Evolutionary conservation across 2,329 filamentous ascomycete genomes (phyloP).

Genomic region (Fusarium pseudonygamai): DNA sequence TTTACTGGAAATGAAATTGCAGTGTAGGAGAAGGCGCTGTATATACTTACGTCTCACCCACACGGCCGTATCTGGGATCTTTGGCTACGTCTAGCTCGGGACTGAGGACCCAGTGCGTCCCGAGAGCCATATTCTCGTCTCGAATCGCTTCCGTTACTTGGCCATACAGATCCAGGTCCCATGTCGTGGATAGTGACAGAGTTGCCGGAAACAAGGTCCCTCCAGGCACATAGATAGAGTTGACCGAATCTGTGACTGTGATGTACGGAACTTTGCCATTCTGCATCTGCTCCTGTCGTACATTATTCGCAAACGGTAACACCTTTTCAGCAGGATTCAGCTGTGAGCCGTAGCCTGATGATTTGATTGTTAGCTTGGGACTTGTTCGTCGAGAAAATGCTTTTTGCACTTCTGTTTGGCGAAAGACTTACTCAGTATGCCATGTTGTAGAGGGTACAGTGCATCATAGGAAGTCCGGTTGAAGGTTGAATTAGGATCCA

Average conservation of each 20-base stretch:
- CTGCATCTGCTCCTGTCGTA: background rate
- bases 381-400: background rate
- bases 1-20: too few species aligned
- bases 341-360: background rate
- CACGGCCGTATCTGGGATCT: background rate
- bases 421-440: background rate
- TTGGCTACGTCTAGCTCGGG: background rate
- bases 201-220: background rate
- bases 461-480: background rate
- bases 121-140: background rate
- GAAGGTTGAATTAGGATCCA: background rate
- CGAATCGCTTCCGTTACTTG: background rate
- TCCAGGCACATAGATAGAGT: background rate
- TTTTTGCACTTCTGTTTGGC: background rate
- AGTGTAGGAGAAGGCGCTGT: background rate
- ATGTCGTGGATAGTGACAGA: background rate
- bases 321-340: background rate
- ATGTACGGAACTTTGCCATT: background rate
- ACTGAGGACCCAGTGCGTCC: background rate
- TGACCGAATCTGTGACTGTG: background rate
- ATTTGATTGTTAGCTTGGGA: background rate
- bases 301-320: background rate
- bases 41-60: background rate
- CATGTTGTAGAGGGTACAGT: background rate
- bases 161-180: background rate